Conservation (phyloP, 306 rosid species). For the Acacia melanoxylon region DNA sequence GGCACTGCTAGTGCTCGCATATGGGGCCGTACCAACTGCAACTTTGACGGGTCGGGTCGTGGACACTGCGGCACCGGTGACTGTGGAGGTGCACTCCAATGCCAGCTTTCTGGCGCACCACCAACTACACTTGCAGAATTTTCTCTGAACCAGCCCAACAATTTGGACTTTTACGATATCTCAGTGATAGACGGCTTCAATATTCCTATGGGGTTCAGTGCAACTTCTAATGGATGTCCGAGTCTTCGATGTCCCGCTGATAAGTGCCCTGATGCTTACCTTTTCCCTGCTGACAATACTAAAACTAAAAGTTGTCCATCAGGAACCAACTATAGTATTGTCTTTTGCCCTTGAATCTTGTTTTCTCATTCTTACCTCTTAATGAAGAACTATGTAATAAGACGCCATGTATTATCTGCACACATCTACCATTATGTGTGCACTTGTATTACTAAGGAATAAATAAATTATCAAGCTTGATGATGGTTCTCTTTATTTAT, state of each 20-base stretch:
- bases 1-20: neutral
- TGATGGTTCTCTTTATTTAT: too few relatives aligned
- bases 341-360: constrained; percentile 24
- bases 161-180: constrained; percentile 42
- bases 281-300: constrained; percentile 42
- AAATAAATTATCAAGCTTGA: too few relatives aligned
- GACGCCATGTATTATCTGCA: too few relatives aligned
- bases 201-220: constrained; percentile 44
- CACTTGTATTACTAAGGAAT: too few relatives aligned
- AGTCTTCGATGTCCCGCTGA: constrained; percentile 33
- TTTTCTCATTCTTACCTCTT: too few relatives aligned
- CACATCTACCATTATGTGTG: too few relatives aligned
- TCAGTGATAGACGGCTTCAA: constrained; percentile 48
- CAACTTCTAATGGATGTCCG: neutral
- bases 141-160: constrained; percentile 31
- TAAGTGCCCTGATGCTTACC: constrained; percentile 37
- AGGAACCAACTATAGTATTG: constrained; percentile 45
- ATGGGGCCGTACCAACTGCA: constrained; percentile 31
- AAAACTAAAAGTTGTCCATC: constrained; percentile 31
- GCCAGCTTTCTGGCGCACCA: constrained; percentile 38
- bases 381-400: too few relatives aligned
- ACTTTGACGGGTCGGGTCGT: constrained; percentile 38
- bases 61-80: constrained; percentile 60
- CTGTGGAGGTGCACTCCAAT: constrained; percentile 36
- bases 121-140: constrained; percentile 57